Evolutionary conservation across 306 rosid species (phyloP), one percentile per base, ranked within the genome.

Genomic region (Prunus kanzakura): DNA sequence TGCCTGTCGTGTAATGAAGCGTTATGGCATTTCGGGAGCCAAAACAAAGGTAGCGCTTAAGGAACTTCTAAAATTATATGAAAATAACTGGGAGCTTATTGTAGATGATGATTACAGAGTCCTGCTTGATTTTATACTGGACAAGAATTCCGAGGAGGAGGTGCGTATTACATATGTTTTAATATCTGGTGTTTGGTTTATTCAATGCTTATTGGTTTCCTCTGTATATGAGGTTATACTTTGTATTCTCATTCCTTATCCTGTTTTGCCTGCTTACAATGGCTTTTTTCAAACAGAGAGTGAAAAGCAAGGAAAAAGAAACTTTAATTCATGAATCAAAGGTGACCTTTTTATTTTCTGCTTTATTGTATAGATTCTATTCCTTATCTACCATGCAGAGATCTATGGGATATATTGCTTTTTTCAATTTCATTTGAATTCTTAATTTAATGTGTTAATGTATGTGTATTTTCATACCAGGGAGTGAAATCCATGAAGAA

Each of bases 1-100:
- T 70, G 81, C 81, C 15, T 62, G 76, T 58, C 16, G 12, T 52
- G 76, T 45, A 62, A 70, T 78, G 81, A 27, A 78, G 46, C 0
- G 1, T 5, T 30, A 8, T 25, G 81, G 71, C 71, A 30, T 78
- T 41, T 3, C 47, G 9, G n/a, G 43, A 50, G 27, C 18, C 20
- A 19, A 16, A 78, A 71, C 74, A 19, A 78, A 18, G 56, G 49
- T 18, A 41, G 71, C 35, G 23, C 19, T 78, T 38, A 71, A 16
- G 30, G 18, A 25, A 70, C 81, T 78, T 50, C 46, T 78, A 43
- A 15, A 16, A 51, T 51, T 51, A 65, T 78, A 63, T 78, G 71
- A 32, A 2, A 61, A 70, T 41, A 62, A 52, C 18, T 78, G 81
- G 81, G 55, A 32, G 43, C n/a, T 61, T 35, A 70, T 78, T 16